Evolutionary conservation across 2,329 filamentous ascomycete genomes (phyloP).

Genomic region (Biscogniauxia mediterranea): DNA sequence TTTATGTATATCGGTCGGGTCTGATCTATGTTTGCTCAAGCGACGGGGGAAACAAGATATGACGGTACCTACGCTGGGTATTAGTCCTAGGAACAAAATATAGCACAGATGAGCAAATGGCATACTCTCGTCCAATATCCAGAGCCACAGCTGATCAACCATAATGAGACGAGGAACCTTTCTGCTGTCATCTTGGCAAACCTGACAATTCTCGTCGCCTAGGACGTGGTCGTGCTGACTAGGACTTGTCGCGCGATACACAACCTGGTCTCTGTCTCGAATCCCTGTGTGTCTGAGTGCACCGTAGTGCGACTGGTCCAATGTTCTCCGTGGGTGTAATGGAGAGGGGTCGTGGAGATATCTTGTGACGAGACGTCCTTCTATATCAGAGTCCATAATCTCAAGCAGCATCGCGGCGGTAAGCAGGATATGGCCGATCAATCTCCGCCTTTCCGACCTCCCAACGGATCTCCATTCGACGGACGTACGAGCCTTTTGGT

Average conservation of each 20-base stretch:
- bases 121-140: constrained; percentile 13
- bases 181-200: constrained; percentile 2
- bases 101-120: neutral
- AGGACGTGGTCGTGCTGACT: neutral
- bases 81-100: neutral
- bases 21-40: constrained; percentile 38
- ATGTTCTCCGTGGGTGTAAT: constrained; percentile 28
- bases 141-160: constrained; percentile 16
- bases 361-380: neutral
- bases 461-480: neutral
- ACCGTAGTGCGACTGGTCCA: constrained; percentile 32
- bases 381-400: constrained; percentile 1
- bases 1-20: constrained; percentile 36
- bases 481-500: neutral
- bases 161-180: constrained; percentile 12
- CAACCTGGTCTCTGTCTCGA: constrained; percentile 23
- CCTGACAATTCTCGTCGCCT: neutral
- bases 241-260: constrained; percentile 10
- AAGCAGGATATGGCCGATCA: constrained; percentile 1
- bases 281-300: constrained; percentile 27
- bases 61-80: constrained; percentile 31
- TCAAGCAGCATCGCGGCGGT: neutral
- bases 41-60: constrained; percentile 37
- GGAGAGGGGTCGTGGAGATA: constrained; percentile 19
- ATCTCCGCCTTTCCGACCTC: neutral